Evolutionary conservation across 768 basidiomycete species (phyloP), one percentile per base, ranked within the genome.

Genomic region (Trametes sanguinea): DNA sequence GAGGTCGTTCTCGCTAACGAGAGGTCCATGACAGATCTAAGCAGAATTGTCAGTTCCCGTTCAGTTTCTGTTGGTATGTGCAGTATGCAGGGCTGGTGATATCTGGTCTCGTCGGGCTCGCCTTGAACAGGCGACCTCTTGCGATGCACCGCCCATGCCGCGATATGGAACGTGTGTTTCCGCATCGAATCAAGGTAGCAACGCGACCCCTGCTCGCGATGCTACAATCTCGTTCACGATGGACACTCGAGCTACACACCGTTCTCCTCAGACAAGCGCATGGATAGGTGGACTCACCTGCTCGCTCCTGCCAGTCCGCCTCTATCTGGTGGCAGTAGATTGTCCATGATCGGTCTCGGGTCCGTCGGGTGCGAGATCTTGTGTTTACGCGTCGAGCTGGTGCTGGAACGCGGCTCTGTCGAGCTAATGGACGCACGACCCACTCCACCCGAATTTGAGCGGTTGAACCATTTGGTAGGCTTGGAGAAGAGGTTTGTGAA

Each of bases 321-420:
- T 65, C 50, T 60, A 56, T 68, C 75, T 66, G 84, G 83, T 2
- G 75, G 76, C 65, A 89, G 85, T 47, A 80, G 65, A 16, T 73
- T 75, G 2, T 75, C 65, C 65, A 89, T 73, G 56, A 93, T 88
- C 2, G 90, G 92, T 22, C 91, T 77, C 8, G 90, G 91, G 68
- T 93, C 92, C 4, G 90, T 91, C 1, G 91, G 91, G 48, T 87
- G 85, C 35, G 92, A 93, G 40, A 93, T 94, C 79, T 91, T 92
- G 55, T 85, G 88, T 64, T 88, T 90, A 62, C 88, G 75, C 52
- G 73, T 64, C 3, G 81, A 80, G 53, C 80, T 79, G 13, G 72
- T 76, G 63, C 83, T 86, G 0, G 81, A 65, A 60, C 85, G 75
- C 1, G 84, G 81, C 58, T 86, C 83, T 17, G 52, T 66, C n/a